phyloP scores from a whole-genome alignment of 345 rosid species.

The Murraya paniculata region DNA sequence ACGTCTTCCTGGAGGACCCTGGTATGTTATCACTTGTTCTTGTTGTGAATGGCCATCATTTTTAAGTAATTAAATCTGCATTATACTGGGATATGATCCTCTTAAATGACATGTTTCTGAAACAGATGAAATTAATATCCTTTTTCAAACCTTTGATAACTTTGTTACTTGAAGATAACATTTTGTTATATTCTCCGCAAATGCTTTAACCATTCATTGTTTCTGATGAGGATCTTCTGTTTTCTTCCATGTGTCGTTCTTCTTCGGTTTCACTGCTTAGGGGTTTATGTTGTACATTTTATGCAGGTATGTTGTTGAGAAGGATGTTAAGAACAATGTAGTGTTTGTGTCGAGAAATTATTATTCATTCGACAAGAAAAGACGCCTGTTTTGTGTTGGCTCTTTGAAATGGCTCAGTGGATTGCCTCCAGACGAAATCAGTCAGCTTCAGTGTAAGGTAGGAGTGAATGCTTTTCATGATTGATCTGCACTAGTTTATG shows the following conservation, averaged over 20 bases:
- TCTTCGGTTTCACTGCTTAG: neutral
- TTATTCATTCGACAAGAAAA: constrained; percentile 80
- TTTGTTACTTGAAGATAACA: neutral
- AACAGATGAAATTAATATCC: neutral
- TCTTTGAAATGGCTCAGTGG: constrained; percentile 83
- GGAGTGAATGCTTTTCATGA: neutral
- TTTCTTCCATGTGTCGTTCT: neutral
- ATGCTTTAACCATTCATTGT: neutral
- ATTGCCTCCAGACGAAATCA: constrained; percentile 32
- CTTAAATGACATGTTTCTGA: neutral
- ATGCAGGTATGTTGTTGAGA: constrained; percentile 88
- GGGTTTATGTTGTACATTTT: constrained; percentile 1
- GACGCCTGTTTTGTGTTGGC: constrained; percentile 78
- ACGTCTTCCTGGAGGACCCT: constrained; percentile 96
- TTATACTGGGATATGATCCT: neutral
- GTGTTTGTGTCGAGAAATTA: constrained; percentile 92
- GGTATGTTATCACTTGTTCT: constrained; percentile 45
- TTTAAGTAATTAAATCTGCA: neutral
- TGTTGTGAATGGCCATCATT: neutral
- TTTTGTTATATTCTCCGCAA: neutral
- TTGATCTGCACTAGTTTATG: neutral
- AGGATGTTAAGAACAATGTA: constrained; percentile 73
- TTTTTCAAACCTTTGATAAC: neutral
- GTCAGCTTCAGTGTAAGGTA: constrained; percentile 82
- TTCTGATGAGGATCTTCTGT: neutral